Conservation (phyloP, 345 rosid genomes). For the Lumnitzera littorea region DNA sequence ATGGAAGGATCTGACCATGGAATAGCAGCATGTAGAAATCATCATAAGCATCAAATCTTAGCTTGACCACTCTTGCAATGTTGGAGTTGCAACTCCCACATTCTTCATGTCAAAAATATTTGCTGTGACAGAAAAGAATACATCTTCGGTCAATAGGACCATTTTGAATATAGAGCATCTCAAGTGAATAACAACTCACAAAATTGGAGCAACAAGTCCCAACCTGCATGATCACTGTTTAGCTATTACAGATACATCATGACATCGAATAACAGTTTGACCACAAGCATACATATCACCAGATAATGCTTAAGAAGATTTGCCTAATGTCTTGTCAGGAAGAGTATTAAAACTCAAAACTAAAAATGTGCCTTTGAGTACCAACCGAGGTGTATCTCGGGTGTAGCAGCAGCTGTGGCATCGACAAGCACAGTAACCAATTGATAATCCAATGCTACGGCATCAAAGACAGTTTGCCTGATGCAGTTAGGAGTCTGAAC, state of each 20-base stretch:
- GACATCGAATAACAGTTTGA: too few species aligned
- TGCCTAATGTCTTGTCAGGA: neutral
- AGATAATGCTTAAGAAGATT: neutral
- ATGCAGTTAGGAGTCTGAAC: slow-evolving; percentile 86
- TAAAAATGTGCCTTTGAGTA: neutral
- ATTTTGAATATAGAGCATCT: too few species aligned
- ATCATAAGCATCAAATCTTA: slow-evolving; percentile 13
- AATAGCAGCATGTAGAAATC: too few species aligned
- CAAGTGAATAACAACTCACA: too few species aligned
- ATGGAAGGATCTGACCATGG: too few species aligned
- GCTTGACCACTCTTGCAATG: slow-evolving; percentile 58
- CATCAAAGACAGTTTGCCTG: slow-evolving; percentile 86
- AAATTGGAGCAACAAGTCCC: too few species aligned
- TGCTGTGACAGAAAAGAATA: slow-evolving; percentile 28
- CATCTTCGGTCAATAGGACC: too few species aligned
- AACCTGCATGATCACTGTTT: too few species aligned
- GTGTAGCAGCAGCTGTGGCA: slow-evolving; percentile 91
- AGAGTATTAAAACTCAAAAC: neutral
- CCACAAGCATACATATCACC: too few species aligned
- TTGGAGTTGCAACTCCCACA: slow-evolving; percentile 49
- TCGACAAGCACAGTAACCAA: slow-evolving; percentile 51
- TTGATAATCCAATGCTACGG: slow-evolving; percentile 58
- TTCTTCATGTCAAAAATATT: slow-evolving; percentile 78
- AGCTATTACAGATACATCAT: too few species aligned
- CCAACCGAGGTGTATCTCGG: slow-evolving; percentile 61